phyloP scores from a whole-genome alignment of 1,139 yeast species.

The Saccharomycopsis crataegensis region DNA sequence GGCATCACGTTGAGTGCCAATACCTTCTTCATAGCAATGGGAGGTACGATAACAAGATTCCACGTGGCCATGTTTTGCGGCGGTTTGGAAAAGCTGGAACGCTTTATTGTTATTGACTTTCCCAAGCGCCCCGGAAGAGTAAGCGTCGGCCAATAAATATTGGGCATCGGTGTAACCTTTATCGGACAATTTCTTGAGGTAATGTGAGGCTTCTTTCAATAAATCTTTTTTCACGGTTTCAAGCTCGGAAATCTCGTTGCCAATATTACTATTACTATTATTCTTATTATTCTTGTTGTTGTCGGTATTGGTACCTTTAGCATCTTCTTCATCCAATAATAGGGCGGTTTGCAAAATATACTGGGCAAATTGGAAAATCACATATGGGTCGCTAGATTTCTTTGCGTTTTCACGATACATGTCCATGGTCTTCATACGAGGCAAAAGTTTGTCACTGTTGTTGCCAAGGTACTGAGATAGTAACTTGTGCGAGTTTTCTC shows the following conservation, averaged over 20 bases:
- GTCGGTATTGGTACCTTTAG: neutral
- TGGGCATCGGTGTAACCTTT: slow-evolving; percentile 88
- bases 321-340: slow-evolving; percentile 35
- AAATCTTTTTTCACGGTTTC: slow-evolving; percentile 34
- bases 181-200: slow-evolving; percentile 66
- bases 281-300: slow-evolving; percentile 12
- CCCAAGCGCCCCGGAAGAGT: slow-evolving; percentile 79
- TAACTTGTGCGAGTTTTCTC: slow-evolving; percentile 32
- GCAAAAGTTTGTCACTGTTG: slow-evolving; percentile 46
- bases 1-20: slow-evolving; percentile 81
- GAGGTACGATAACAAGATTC: slow-evolving; percentile 92
- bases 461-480: slow-evolving; percentile 46
- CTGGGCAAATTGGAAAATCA: slow-evolving; percentile 85
- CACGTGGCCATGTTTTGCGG: slow-evolving; percentile 88
- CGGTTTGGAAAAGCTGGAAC: slow-evolving; percentile 68
- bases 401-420: slow-evolving; percentile 81
- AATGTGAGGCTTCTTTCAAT: slow-evolving; percentile 68
- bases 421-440: slow-evolving; percentile 81
- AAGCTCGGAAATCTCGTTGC: neutral
- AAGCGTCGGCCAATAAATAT: slow-evolving; percentile 81
- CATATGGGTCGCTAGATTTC: slow-evolving; percentile 76
- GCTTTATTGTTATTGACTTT: slow-evolving; percentile 78
- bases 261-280: neutral
- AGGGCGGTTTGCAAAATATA: slow-evolving; percentile 83
- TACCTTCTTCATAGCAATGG: slow-evolving; percentile 85